Evolutionary conservation across 2,329 filamentous ascomycete genomes (phyloP).

Genomic region (Hypoxylon sp.): DNA sequence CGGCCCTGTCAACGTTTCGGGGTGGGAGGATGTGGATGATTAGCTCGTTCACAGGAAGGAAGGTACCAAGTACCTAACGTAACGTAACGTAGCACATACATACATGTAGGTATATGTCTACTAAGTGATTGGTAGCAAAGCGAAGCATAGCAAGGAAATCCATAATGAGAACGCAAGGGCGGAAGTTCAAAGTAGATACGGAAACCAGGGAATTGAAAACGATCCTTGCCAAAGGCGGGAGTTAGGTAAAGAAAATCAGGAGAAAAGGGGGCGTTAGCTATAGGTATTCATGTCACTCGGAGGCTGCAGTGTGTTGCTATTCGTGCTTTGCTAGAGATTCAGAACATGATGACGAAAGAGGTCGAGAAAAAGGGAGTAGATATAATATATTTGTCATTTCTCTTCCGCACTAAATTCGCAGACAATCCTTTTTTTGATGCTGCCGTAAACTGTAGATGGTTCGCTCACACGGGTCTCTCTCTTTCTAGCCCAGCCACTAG

Average conservation of each 20-base stretch:
- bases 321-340: background rate
- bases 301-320: background rate
- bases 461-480: background rate
- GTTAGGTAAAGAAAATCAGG: background rate
- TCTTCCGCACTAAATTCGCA: conserved; percentile 20
- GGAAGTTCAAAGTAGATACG: background rate
- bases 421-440: conserved; percentile 5
- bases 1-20: conserved; percentile 60
- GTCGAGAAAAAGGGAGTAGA: conserved; percentile 2
- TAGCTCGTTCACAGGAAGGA: conserved; percentile 19
- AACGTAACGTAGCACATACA: background rate
- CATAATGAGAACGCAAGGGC: background rate
- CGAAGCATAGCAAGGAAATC: background rate
- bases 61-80: background rate
- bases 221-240: background rate
- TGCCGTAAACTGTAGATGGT: background rate
- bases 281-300: background rate
- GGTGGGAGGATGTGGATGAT: conserved; percentile 59
- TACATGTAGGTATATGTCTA: background rate
- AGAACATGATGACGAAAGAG: background rate
- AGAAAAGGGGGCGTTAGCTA: background rate
- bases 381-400: conserved; percentile 30
- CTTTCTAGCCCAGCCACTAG: conserved; percentile 6
- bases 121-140: background rate
- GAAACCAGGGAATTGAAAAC: background rate